Evolutionary conservation across 352 stramenopile species (phyloP).

Genomic region (Globisporangium megalacanthum): DNA sequence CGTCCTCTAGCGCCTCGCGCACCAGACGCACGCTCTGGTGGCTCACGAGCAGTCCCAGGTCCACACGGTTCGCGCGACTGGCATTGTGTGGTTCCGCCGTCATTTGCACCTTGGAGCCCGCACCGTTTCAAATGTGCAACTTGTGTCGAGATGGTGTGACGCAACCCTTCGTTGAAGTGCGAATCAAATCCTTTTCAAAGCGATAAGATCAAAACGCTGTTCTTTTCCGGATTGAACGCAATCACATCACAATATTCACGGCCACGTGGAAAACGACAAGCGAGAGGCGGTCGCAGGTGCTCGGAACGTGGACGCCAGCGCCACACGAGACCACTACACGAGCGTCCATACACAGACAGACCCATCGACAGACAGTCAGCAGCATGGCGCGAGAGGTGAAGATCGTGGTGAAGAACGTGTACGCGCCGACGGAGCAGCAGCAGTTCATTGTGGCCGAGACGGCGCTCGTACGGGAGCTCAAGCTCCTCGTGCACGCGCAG

Average conservation of each 20-base stretch:
- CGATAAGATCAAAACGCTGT: no score
- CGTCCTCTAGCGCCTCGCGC: slow-evolving; percentile 21
- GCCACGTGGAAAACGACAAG: no score
- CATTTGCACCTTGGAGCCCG: no score
- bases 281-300: no score
- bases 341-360: neutral
- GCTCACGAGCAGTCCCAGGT: slow-evolving; percentile 58
- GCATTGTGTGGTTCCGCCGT: no score
- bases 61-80: slow-evolving; percentile 3
- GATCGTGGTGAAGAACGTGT: slow-evolving; percentile 81
- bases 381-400: slow-evolving; percentile 30
- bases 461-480: slow-evolving; percentile 49
- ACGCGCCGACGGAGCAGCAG: slow-evolving; percentile 47
- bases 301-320: no score
- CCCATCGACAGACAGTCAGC: neutral
- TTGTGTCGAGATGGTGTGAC: no score
- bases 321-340: neutral
- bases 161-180: no score
- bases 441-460: slow-evolving; percentile 32
- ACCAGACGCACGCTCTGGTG: slow-evolving; percentile 31
- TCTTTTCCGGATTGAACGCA: no score
- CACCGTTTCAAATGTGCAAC: no score
- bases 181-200: no score
- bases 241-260: no score
- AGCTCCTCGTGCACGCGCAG: slow-evolving; percentile 40